Conservation (phyloP, 2,329 filamentous ascomycete species). For the Alternaria metachromatica region DNA sequence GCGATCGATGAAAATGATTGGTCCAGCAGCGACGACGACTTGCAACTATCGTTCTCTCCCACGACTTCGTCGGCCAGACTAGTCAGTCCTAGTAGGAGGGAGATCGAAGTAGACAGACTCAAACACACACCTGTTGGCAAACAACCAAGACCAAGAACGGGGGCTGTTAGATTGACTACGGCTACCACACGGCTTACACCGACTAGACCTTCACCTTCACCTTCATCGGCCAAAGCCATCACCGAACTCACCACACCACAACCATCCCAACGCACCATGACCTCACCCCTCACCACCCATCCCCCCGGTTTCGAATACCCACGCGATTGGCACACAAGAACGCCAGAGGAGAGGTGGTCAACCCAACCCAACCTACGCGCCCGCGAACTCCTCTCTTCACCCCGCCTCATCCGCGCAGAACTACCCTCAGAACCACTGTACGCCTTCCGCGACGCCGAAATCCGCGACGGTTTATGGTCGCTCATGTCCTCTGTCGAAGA, state of each 20-base stretch:
- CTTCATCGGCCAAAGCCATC: background rate
- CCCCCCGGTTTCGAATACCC: background rate
- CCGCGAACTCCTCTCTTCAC: background rate
- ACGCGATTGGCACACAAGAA: fast-evolving
- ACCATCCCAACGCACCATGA: background rate
- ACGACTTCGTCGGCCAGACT: background rate
- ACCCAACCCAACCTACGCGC: constrained; percentile 1
- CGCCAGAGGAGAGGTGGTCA: background rate
- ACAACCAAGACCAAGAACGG: background rate
- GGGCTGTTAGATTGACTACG: background rate
- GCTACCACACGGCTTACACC: background rate
- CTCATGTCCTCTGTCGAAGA: constrained; percentile 24
- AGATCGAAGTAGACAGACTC: background rate
- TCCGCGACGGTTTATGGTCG: constrained; percentile 29
- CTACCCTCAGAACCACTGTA: constrained; percentile 28
- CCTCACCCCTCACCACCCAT: background rate
- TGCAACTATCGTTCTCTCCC: background rate
- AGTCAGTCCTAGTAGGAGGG: background rate
- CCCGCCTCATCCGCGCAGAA: background rate
- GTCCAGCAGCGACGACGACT: background rate
- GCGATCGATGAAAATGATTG: background rate
- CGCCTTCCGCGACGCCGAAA: constrained; percentile 31
- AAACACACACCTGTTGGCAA: background rate
- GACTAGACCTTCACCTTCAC: background rate
- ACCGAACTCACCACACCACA: background rate